Conservation (phyloP, 2,329 filamentous ascomycete genomes). For the Calonectria pseudoreteaudii region DNA sequence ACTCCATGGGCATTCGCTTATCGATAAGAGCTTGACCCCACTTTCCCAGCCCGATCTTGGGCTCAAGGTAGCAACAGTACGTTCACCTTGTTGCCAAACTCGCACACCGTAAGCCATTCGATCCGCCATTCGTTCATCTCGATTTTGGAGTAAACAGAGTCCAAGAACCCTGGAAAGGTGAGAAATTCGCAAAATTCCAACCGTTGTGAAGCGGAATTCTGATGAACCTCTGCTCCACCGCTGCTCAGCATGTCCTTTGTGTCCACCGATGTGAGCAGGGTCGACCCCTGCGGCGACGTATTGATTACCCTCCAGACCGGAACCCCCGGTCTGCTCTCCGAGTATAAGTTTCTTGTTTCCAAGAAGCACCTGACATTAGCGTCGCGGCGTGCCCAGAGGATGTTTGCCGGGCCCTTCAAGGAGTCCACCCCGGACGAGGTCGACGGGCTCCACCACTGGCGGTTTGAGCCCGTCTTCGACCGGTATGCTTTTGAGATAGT, state of each 20-base stretch:
- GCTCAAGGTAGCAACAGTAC: neutral
- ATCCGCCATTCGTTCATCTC: neutral
- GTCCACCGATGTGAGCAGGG: neutral
- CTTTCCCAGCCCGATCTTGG: neutral
- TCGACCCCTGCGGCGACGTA: neutral
- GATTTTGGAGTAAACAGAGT: neutral
- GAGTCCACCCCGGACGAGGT: neutral
- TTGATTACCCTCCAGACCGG: neutral
- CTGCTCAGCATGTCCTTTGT: neutral
- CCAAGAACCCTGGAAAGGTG: neutral
- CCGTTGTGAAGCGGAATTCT: neutral
- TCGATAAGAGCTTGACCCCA: neutral
- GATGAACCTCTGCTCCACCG: neutral
- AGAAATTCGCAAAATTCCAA: neutral
- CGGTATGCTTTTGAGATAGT: constrained; percentile 31
- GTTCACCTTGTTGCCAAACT: neutral
- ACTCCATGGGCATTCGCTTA: neutral
- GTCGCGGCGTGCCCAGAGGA: neutral
- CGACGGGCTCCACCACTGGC: constrained; percentile 11
- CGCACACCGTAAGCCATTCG: neutral
- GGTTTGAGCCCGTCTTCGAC: constrained; percentile 32
- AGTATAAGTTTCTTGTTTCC: constrained; percentile 1
- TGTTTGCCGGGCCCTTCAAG: neutral
- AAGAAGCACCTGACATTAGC: constrained; percentile 15
- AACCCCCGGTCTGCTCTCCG: neutral